Conservation (phyloP, 352 stramenopile genomes). For the Phytophthora sp. region DNA sequence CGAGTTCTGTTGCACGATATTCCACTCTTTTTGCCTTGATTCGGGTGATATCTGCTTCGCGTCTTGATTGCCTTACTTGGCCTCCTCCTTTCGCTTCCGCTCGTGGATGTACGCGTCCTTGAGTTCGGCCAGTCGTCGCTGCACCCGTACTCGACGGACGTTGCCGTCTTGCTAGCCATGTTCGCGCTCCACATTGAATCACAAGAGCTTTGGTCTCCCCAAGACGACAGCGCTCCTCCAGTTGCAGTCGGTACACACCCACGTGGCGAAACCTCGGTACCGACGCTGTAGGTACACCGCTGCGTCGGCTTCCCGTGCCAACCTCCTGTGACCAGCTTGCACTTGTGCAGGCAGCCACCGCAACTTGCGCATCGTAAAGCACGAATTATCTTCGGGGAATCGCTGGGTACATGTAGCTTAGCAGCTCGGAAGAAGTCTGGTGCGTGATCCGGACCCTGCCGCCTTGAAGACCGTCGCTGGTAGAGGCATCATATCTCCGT, state of each 20-base stretch:
- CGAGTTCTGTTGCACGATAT: too few relatives aligned
- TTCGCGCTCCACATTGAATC: slow-evolving; percentile 46
- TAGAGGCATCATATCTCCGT: slow-evolving; percentile 47
- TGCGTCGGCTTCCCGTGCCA: slow-evolving; percentile 48
- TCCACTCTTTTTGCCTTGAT: too few relatives aligned
- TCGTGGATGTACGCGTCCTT: slow-evolving; percentile 70
- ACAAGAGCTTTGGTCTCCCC: slow-evolving; percentile 39
- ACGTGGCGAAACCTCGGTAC: slow-evolving; percentile 59
- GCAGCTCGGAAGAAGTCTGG: slow-evolving; percentile 46
- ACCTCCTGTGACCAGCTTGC: slow-evolving; percentile 34
- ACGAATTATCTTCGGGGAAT: slow-evolving; percentile 37
- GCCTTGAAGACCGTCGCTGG: slow-evolving; percentile 18
- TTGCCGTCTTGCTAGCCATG: slow-evolving; percentile 46
- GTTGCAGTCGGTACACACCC: slow-evolving; percentile 43
- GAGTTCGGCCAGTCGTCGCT: slow-evolving; percentile 47
- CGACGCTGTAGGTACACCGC: slow-evolving; percentile 59
- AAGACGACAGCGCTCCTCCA: slow-evolving; percentile 37
- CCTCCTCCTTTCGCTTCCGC: slow-evolving; percentile 58
- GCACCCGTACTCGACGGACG: slow-evolving; percentile 35
- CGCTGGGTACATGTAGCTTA: slow-evolving; percentile 56
- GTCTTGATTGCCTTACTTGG: too few relatives aligned
- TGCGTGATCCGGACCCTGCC: slow-evolving; percentile 24
- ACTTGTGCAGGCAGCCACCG: slow-evolving; percentile 52
- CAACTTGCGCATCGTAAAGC: slow-evolving; percentile 49
- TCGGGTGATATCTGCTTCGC: too few relatives aligned